Base-by-base conservation (phyloP, 176 grass and related monocot genomes). In the Oryza australiensis region DNA sequence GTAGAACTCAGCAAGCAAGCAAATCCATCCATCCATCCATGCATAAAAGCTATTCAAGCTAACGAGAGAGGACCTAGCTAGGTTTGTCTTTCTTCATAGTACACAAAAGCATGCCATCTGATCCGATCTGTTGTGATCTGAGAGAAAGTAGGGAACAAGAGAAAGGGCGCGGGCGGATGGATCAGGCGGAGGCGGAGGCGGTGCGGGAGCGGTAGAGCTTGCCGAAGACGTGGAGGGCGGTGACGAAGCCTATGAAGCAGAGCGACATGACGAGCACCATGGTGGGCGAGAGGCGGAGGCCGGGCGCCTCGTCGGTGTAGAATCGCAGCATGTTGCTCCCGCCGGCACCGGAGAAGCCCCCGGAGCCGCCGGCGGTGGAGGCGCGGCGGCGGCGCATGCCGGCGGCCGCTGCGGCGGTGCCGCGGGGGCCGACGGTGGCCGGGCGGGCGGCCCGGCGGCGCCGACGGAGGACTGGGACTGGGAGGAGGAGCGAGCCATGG, bases 281-380 rank as follows among this genome's bases (percentile, higher is more conserved):
- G 66, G 93, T 92, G 1, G 93, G 93, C 0, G 87, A 85, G 82
- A 95, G 91, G 65, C 91, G 88, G 24, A 95, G 82, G 4, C 85
- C 85, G 18, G 93, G 93, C 11, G 79, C 90, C 80, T 95, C 93
- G 69, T 95, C 93, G 75, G 93, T 95, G 87, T 95, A 95, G 90
- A 95, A 95, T 49, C 90, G 85, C 20, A 95, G 90, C 93, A 95
- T 95, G 90, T 92, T 95, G 90, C 79, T 95, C 12, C 85, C 87
- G 1, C 78, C 87, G 30, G 42, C 73, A 42, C 82, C 85, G 9
- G 74, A 88, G 87, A 87, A 88, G 35, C 64, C 86, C 2, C 84
- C 88, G 20, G 64, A 85, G 24, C 78, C 69, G 35, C 74, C 55
- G 3, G 26, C 53, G 0, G 48, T 11, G 27, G 81, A 68, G 41